Evolutionary conservation across 2,329 filamentous ascomycete genomes (phyloP).

Genomic region (Aspergillus glaucus): DNA sequence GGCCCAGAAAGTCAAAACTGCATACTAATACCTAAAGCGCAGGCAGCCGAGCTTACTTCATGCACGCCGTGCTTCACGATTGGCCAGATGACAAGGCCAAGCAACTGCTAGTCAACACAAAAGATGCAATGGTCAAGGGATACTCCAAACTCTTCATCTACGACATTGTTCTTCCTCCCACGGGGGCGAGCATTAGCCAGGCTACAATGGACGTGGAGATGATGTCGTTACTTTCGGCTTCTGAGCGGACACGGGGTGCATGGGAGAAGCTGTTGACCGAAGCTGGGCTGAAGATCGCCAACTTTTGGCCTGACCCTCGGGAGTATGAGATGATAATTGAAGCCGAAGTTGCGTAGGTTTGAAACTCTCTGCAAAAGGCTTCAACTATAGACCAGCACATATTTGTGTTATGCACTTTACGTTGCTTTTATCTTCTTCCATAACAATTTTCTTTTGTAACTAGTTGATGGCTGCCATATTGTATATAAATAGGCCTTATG

Average conservation of each 20-base stretch:
- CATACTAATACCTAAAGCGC: no score
- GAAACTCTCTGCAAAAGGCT: no score
- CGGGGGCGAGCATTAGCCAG: slow-evolving; percentile 23
- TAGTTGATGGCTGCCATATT: no score
- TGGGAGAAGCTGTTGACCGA: slow-evolving; percentile 22
- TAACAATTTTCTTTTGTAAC: no score
- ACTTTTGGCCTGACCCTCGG: slow-evolving; percentile 24
- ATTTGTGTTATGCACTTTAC: no score
- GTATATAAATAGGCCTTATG: no score
- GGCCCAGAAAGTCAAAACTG: no score
- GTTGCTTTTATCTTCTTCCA: no score
- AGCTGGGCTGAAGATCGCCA: slow-evolving; percentile 21
- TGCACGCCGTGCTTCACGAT: no score
- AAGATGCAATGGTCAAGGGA: slow-evolving; percentile 31
- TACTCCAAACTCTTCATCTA: slow-evolving; percentile 16
- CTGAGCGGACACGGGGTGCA: slow-evolving; percentile 23
- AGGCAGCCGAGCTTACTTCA: no score
- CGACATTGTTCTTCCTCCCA: slow-evolving; percentile 34
- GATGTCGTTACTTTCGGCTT: slow-evolving; percentile 43
- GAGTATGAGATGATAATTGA: not conserved
- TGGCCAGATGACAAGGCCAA: slow-evolving; percentile 6
- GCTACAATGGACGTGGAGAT: slow-evolving; percentile 32
- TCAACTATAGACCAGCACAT: no score
- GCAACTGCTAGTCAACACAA: slow-evolving; percentile 25
- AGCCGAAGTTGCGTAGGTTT: no score